Evolutionary conservation across 345 rosid species (phyloP).

Genomic region (Microthlaspi erraticum): DNA sequence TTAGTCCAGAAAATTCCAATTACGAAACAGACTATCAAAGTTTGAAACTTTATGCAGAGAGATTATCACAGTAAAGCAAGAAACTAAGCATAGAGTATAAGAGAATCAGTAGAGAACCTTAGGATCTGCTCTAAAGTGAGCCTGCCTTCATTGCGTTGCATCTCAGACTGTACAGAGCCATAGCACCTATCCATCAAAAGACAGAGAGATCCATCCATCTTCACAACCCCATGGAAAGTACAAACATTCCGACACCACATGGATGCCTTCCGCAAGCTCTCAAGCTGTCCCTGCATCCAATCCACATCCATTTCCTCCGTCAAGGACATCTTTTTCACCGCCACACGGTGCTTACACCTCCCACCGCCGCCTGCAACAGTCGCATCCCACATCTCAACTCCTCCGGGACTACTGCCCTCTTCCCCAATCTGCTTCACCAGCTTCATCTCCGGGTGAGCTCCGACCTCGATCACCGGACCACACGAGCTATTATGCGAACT

Average conservation of each 20-base stretch:
- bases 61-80: slow-evolving; percentile 7
- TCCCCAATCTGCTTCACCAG: slow-evolving; percentile 68
- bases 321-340: slow-evolving; percentile 70
- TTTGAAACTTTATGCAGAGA: slow-evolving; percentile 20
- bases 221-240: slow-evolving; percentile 81
- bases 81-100: not conserved
- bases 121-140: slow-evolving; percentile 95
- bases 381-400: slow-evolving; percentile 81
- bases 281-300: slow-evolving; percentile 83
- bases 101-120: slow-evolving; percentile 54
- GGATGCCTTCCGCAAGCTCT: slow-evolving; percentile 66
- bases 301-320: slow-evolving; percentile 79
- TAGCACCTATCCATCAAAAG: slow-evolving; percentile 81
- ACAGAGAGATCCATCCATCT: slow-evolving; percentile 65
- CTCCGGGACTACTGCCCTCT: slow-evolving; percentile 48
- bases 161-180: slow-evolving; percentile 90
- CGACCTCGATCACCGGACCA: slow-evolving; percentile 80
- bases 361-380: slow-evolving; percentile 53
- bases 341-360: slow-evolving; percentile 72
- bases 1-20: not conserved
- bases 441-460: slow-evolving; percentile 72
- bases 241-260: slow-evolving; percentile 99
- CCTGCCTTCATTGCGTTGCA: slow-evolving; percentile 90
- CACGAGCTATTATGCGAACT: slow-evolving; percentile 60
- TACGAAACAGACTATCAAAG: not conserved